A percentile compares a stretch with the other conserved stretches of the same genome.
These are phyloP conservation scores for Fusarium mundagurra DNA, from an alignment of 2,329 filamentous ascomycete genomes.

Conservation along the genomic window DNA sequence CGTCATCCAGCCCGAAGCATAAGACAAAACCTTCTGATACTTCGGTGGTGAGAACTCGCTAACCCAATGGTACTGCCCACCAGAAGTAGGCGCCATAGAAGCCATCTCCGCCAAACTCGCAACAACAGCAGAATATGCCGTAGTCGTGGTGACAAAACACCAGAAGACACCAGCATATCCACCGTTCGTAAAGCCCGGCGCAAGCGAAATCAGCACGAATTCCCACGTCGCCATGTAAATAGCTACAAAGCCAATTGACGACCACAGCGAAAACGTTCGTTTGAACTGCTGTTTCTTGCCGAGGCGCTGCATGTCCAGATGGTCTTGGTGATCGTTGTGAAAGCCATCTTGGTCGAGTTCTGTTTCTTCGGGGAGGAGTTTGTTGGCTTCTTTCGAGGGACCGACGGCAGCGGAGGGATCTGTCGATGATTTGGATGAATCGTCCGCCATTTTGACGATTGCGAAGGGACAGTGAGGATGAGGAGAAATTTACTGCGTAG, in stretches of 20 bases:
- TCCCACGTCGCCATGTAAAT: slow-evolving; percentile 34
- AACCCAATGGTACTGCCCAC: slow-evolving; percentile 27
- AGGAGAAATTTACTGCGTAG: background rate
- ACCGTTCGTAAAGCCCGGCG: slow-evolving; percentile 19
- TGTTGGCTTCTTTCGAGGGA: slow-evolving; percentile 2
- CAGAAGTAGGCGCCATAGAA: slow-evolving; percentile 26
- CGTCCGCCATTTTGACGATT: background rate
- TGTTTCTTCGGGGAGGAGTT: background rate
- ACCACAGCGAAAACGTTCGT: slow-evolving; percentile 19
- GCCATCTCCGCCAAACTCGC: slow-evolving; percentile 28
- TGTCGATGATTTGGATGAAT: slow-evolving; percentile 2
- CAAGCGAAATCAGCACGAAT: slow-evolving; percentile 23
- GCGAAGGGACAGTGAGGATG: background rate
- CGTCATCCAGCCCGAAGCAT: slow-evolving; percentile 25
- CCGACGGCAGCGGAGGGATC: background rate
- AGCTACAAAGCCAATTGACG: slow-evolving; percentile 25
- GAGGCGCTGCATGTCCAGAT: slow-evolving; percentile 23
- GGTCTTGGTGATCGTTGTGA: slow-evolving; percentile 19
- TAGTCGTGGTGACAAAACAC: slow-evolving; percentile 18
- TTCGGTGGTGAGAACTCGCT: slow-evolving; percentile 19
- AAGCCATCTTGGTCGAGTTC: slow-evolving; percentile 22
- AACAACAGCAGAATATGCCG: slow-evolving; percentile 13
- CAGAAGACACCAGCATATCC: slow-evolving; percentile 27
- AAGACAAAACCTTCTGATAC: slow-evolving; percentile 18
- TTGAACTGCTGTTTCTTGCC: slow-evolving; percentile 30